A percentile compares a stretch with the other conserved stretches of the same genome.
These are phyloP conservation scores for Vitis hybrid DNA, from an alignment of 177 flowering plant genomes.

Conservation along the genomic window DNA sequence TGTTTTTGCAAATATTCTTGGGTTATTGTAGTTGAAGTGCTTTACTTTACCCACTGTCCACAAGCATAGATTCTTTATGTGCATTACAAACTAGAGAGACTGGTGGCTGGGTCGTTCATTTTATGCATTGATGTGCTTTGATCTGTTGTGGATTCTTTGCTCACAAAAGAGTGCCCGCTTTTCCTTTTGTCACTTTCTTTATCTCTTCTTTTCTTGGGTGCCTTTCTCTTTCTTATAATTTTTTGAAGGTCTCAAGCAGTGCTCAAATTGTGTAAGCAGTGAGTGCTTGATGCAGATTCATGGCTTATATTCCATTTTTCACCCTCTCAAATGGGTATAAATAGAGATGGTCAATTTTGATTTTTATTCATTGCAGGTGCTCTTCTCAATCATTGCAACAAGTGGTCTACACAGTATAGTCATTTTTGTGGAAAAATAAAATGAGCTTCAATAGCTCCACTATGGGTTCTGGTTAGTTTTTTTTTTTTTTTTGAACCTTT, in stretches of 20 bases:
- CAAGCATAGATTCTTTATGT: constrained; percentile 42
- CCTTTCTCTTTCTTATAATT: constrained; percentile 1
- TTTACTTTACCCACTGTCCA: constrained; percentile 22
- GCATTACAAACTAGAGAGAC: constrained; percentile 21
- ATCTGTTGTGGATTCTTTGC: constrained; percentile 34
- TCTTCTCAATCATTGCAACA: constrained; percentile 21
- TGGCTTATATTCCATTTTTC: constrained; percentile 28
- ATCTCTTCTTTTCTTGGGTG: constrained; percentile 1
- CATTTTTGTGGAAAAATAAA: constrained; percentile 12
- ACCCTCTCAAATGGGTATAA: constrained; percentile 32
- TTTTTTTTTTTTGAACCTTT: not conserved
- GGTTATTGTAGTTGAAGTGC: constrained; percentile 28
- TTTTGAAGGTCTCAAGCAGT: constrained; percentile 23
- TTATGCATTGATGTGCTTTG: constrained; percentile 11
- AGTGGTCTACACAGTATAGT: constrained; percentile 3
- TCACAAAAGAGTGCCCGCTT: constrained; percentile 15
- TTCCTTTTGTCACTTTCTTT: constrained; percentile 17
- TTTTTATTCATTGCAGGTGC: constrained; percentile 34
- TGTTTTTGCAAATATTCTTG: constrained; percentile 33
- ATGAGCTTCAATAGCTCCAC: constrained; percentile 40
- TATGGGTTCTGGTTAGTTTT: constrained; percentile 42
- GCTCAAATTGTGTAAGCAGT: constrained; percentile 4
- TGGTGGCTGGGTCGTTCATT: not conserved
- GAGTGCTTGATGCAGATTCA: constrained; percentile 21
- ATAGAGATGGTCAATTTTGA: constrained; percentile 25